phyloP scores from a whole-genome alignment of 2,329 filamentous ascomycete genomes.

The Dothideomycetes sp. region DNA sequence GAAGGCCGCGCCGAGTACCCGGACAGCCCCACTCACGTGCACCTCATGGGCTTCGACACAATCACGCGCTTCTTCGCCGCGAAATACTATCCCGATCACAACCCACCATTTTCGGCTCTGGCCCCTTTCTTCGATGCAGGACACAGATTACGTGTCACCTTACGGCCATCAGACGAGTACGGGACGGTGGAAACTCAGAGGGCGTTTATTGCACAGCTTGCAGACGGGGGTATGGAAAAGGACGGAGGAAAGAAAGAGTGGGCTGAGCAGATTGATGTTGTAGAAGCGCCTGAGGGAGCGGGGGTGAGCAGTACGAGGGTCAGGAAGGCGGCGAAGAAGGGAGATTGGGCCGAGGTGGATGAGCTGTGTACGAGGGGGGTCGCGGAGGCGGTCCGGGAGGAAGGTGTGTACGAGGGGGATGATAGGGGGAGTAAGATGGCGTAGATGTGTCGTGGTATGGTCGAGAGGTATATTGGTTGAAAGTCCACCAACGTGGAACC shows the following conservation, averaged over 20 bases:
- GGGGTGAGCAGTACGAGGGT: conserved; percentile 51
- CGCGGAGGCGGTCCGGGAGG: conserved; percentile 44
- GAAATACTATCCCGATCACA: conserved; percentile 52
- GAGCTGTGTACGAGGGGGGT: conserved; percentile 48
- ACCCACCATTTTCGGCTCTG: conserved; percentile 42
- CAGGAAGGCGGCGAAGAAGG: conserved; percentile 41
- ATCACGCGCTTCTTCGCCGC: conserved; percentile 61
- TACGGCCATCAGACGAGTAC: conserved; percentile 51
- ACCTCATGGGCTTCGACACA: conserved; percentile 67
- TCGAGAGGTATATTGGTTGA: no score
- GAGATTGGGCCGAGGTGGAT: conserved; percentile 37
- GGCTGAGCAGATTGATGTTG: conserved; percentile 45
- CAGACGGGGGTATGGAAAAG: conserved; percentile 32
- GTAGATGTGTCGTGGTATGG: no score
- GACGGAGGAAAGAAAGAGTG: conserved; percentile 48
- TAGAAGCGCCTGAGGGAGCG: conserved; percentile 37
- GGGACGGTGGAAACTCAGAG: conserved; percentile 45
- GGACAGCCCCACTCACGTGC: conserved; percentile 42
- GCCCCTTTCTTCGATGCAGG: conserved; percentile 49
- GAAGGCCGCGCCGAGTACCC: conserved; percentile 24
- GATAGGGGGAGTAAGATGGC: conserved; percentile 13
- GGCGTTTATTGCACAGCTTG: conserved; percentile 42
- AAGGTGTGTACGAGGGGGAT: conserved; percentile 43
- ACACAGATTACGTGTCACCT: conserved; percentile 52
- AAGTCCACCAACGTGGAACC: no score